Conservation (phyloP, 1,139 yeast genomes). For the Blastobotrys malaysiensis region DNA sequence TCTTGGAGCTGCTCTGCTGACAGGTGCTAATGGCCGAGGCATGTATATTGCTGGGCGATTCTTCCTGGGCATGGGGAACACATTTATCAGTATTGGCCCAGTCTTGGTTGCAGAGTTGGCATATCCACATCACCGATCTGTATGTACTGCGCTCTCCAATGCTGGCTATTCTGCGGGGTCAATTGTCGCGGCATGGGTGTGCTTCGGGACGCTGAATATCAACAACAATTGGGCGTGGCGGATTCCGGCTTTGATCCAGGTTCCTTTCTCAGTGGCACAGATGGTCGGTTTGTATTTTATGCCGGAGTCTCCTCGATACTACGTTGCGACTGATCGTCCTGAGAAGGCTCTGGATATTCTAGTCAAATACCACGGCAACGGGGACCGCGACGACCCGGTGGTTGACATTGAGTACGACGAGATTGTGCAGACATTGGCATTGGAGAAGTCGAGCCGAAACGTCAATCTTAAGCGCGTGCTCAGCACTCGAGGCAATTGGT, state of each 20-base stretch:
- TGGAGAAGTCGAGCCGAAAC: constrained; percentile 14
- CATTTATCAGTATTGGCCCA: constrained; percentile 3
- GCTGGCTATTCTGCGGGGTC: constrained; percentile 1
- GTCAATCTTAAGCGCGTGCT: not conserved
- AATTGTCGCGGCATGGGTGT: constrained; percentile 4
- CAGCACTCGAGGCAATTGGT: constrained; percentile 1
- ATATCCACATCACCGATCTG: constrained; percentile 1
- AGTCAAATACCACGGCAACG: constrained; percentile 26
- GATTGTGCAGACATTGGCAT: constrained; percentile 35
- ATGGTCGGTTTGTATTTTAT: constrained; percentile 15
- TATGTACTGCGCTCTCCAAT: constrained; percentile 1
- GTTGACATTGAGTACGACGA: constrained; percentile 27
- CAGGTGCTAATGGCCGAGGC: not conserved
- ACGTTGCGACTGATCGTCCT: constrained; percentile 39
- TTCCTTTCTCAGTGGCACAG: constrained; percentile 8
- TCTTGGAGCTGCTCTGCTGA: not conserved
- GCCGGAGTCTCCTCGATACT: constrained; percentile 57
- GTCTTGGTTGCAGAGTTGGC: constrained; percentile 6
- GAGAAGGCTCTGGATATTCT: constrained; percentile 48
- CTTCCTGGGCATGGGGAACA: constrained; percentile 2
- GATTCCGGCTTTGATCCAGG: constrained; percentile 6
- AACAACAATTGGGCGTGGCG: constrained; percentile 7
- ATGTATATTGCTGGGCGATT: constrained; percentile 1
- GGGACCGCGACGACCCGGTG: constrained; percentile 21
- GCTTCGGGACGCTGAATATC: constrained; percentile 2